Percentiles rank a stretch among this genome's conserved stretches.
Evolutionary conservation across 1,139 yeast genomes (phyloP).

Genomic region (Meyerozyma smithsonii): DNA sequence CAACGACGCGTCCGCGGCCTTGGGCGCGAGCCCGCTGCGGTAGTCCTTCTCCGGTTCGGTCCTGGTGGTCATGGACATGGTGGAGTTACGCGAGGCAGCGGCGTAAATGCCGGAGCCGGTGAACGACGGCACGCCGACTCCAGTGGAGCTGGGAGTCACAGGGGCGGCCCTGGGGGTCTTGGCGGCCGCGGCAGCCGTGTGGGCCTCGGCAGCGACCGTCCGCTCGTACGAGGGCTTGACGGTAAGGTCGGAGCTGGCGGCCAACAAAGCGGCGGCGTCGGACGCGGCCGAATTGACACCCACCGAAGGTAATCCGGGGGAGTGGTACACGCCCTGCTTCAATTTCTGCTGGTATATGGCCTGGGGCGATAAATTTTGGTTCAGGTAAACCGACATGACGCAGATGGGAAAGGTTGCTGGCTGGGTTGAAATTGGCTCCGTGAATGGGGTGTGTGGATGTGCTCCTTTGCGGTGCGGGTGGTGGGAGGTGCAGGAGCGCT

Average conservation of each 20-base stretch:
- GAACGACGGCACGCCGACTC: conserved; percentile 37
- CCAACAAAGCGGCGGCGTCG: conserved; percentile 72
- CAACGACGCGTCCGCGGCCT: conserved; percentile 25
- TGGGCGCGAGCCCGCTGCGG: conserved; percentile 43
- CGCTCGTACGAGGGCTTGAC: conserved; percentile 62
- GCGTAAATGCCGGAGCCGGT: conserved; percentile 33
- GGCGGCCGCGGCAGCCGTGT: conserved; percentile 60
- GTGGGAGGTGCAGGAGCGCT: not conserved
- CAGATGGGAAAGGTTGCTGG: conserved; percentile 1
- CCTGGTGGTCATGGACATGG: conserved; percentile 44
- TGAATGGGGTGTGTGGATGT: not conserved
- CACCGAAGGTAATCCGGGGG: conserved; percentile 62
- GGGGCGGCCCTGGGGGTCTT: conserved; percentile 34
- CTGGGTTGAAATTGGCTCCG: not conserved
- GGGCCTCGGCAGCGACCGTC: conserved; percentile 60
- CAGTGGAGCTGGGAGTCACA: too few relatives aligned
- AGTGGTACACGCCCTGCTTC: conserved; percentile 67
- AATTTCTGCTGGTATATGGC: conserved; percentile 75
- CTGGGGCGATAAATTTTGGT: conserved; percentile 47
- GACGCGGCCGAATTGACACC: conserved; percentile 72
- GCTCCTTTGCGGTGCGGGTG: too few relatives aligned
- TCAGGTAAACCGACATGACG: conserved; percentile 3
- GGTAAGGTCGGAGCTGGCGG: conserved; percentile 60
- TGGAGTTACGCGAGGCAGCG: conserved; percentile 41
- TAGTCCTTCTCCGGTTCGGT: conserved; percentile 40